Base-by-base conservation (phyloP, 805 yeast species). In the Tetrapisispora phaffii region DNA sequence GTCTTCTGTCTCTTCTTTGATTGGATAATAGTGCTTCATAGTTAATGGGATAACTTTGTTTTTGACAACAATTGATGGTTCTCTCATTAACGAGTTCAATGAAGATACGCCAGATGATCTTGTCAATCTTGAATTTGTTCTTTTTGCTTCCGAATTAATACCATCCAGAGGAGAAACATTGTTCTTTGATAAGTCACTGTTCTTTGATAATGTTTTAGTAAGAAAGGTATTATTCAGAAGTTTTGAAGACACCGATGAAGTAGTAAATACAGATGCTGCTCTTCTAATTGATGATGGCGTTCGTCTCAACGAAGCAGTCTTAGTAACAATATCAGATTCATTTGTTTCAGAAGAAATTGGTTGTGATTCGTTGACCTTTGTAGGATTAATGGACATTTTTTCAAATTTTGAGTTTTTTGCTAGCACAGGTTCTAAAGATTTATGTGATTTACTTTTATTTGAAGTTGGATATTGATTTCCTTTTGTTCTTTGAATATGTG, bases 271-370 rank as follows among this genome's bases (percentile, higher is more conserved):
- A 1, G 68, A 64, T 4, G 66, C 67, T 10, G 68, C 68, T 45
- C 68, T 55, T 47, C 60, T 62, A 19, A 64, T 63, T 7, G 66
- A 61, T 0, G 68, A 64, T 7, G 62, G 59, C 0, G 67, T 61
- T 29, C 68, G 56, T 48, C 66, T 56, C 36, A 64, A 46, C 17
- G 64, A 54, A 7, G 56, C 41, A 4, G 48, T 45, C 6, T 49
- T 49, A 21, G 45, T 44, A 9, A 42, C 44, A 19, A 19, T 26
- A 17, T 38, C 26, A 3, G 15, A 15, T 33, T 31, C 8, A 19
- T 26, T 16, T 36, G 21, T 29, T 13, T 22, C 3, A 39, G 29
- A 9, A 12, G 32, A 24, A 20, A 8, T 12, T 41, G 15, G 37
- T 41, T 21, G 33, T 13, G n/a, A 15, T 15, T 28, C 26, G 7